Evolutionary conservation across 495 filamentous ascomycete species (phyloP).

Genomic region (Clavariopsis aquatica): DNA sequence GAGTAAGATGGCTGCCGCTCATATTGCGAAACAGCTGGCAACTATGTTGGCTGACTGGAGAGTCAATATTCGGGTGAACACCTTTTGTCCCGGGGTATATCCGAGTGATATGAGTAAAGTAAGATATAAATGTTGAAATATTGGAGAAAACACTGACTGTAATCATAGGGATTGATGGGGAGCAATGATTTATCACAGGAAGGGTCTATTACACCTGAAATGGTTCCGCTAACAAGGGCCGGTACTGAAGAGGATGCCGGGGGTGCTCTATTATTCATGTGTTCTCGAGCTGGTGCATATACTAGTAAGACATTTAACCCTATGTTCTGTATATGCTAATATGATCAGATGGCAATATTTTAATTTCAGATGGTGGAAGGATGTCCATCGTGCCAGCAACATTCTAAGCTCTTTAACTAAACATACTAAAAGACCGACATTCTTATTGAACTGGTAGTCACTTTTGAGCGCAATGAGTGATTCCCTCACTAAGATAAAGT

Average conservation of each 20-base stretch:
- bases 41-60: slow-evolving; percentile 55
- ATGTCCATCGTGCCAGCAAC: slow-evolving; percentile 25
- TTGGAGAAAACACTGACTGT: not conserved
- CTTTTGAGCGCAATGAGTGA: too few relatives aligned
- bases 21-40: slow-evolving; percentile 63
- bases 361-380: slow-evolving; percentile 23
- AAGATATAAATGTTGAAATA: not conserved
- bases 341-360: slow-evolving; percentile 22
- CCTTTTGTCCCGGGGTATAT: slow-evolving; percentile 24
- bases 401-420: slow-evolving; percentile 1
- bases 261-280: slow-evolving; percentile 21
- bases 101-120: slow-evolving; percentile 29
- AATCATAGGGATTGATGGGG: slow-evolving; percentile 23
- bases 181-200: slow-evolving; percentile 12
- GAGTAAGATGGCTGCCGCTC: slow-evolving; percentile 64
- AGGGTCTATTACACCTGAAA: slow-evolving; percentile 17
- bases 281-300: slow-evolving; percentile 17
- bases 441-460: not conserved
- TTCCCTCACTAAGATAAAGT: too few relatives aligned
- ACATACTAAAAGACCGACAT: not conserved
- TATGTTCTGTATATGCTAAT: not conserved
- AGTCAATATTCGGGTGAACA: slow-evolving; percentile 45
- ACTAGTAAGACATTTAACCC: slow-evolving; percentile 6
- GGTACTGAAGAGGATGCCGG: slow-evolving; percentile 25
- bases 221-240: slow-evolving; percentile 15